Base-by-base conservation (phyloP, 257 asterid species). In the Eustoma russellianum region DNA sequence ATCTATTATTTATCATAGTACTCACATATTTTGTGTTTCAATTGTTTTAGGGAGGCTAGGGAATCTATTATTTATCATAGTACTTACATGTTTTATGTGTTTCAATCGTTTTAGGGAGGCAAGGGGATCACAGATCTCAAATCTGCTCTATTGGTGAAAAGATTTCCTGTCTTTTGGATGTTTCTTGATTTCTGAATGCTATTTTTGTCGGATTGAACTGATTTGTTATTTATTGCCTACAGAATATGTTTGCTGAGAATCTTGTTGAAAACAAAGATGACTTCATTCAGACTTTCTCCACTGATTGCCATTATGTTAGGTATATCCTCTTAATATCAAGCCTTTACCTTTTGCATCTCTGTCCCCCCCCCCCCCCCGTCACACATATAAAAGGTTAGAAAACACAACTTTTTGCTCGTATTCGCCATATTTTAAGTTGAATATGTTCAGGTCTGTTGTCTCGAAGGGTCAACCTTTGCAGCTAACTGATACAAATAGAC, bases 81-180 rank as follows among this genome's bases (percentile, higher is more conserved):
- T 50, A 24, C 33, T 60, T 16, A 61, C 52, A 41, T 77, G 62
- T 74, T 56, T 52, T 41, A 44, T 70, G 44, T 24, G 40, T 12
- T 66, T 55, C 61, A 41, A 57, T 55, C 49, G 69, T 73, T 35
- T 49, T 60, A 86, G 98, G 95, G 93, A 51, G 98, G 97, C 75
- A 84, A 78, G 67, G 98, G 98, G 48, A 70, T 85, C 72, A 92
- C 99, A 58, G 88, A 85, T 65, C 77, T 92, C 53, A 83, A 81
- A 73, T 70, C 88, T 60, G 74, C 83, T 59, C 87, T 92, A 69
- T 74, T 74, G 98, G 97, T 92, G 77, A 8, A 24, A 24, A 24
- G 30, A 45, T 41, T 34, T 51, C n/a, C 2, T 38, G 9, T 5
- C 43, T 38, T 38, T 38, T 38, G 43, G 43, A 9, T 38, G 43